A percentile compares a stretch with the other conserved stretches of the same genome.
phyloP scores from a whole-genome alignment of 2,329 filamentous ascomycete species.

The Arthrobotrys sinensis region DNA sequence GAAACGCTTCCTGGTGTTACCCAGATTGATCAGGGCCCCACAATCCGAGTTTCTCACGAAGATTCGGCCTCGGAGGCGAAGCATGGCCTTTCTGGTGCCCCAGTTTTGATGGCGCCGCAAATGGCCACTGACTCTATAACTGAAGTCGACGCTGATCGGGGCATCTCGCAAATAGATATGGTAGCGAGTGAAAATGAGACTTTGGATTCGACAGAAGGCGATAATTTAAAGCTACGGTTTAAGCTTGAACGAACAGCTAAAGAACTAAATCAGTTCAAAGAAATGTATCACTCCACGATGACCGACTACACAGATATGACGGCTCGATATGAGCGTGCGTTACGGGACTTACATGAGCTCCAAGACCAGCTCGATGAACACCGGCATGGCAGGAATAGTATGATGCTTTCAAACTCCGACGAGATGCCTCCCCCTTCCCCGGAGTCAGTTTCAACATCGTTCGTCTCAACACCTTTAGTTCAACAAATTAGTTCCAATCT shows the following conservation, averaged over 20 bases:
- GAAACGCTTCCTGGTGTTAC: conserved; percentile 67
- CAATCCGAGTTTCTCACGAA: neutral
- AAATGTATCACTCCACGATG: conserved; percentile 88
- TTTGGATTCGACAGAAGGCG: conserved; percentile 15
- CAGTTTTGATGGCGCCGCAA: neutral
- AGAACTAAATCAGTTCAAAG: conserved; percentile 89
- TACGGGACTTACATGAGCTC: conserved; percentile 84
- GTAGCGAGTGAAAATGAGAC: neutral
- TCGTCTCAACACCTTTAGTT: conserved; percentile 66
- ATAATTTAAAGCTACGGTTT: conserved; percentile 49
- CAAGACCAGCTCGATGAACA: conserved; percentile 88
- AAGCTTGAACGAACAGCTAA: conserved; percentile 67
- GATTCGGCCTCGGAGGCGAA: neutral
- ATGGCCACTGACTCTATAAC: neutral
- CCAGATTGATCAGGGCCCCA: neutral
- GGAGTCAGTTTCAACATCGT: conserved; percentile 72
- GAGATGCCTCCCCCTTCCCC: conserved; percentile 48
- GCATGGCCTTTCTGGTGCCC: neutral
- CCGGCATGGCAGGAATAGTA: conserved; percentile 72
- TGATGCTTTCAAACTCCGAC: conserved; percentile 67
- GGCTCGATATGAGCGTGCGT: conserved; percentile 89
- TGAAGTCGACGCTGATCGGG: neutral
- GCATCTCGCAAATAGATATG: neutral
- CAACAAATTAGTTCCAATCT: conserved; percentile 46
- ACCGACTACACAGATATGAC: conserved; percentile 86